Evolutionary conservation across 441 rosid genomes (phyloP).

Genomic region (Breynia disticha): DNA sequence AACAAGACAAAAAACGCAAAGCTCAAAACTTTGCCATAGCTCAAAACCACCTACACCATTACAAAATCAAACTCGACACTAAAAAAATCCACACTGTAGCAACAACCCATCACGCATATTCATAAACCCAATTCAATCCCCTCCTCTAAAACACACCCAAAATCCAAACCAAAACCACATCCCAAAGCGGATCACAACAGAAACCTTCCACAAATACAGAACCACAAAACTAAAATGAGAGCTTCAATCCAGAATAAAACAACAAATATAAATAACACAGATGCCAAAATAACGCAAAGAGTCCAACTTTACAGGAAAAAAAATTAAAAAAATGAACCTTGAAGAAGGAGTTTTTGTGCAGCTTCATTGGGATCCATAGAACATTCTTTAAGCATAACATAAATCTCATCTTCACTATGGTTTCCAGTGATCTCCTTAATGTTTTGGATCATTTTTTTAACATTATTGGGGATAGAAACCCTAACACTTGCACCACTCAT

Average conservation of each 20-base stretch:
- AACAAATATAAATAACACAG: conserved; percentile 11
- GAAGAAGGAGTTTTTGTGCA: conserved; percentile 54
- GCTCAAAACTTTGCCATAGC: too few species aligned
- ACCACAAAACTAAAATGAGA: conserved; percentile 16
- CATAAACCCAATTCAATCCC: conserved; percentile 18
- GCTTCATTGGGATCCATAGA: conserved; percentile 95
- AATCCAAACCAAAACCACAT: conserved; percentile 18
- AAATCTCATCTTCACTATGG: conserved; percentile 85
- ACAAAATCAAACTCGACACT: conserved; percentile 14
- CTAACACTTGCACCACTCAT: conserved; percentile 78
- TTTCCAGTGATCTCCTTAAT: conserved; percentile 73
- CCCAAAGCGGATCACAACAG: conserved; percentile 20
- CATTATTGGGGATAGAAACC: conserved; percentile 55
- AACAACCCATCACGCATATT: conserved; percentile 3
- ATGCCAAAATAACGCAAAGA: not conserved
- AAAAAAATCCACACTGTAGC: not conserved
- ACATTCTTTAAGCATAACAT: conserved; percentile 84
- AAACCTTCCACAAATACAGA: conserved; percentile 3
- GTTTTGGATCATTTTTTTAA: conserved; percentile 56
- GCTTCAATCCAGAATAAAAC: conserved; percentile 8
- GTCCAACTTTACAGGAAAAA: not conserved
- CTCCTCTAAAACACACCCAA: not conserved
- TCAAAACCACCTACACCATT: conserved; percentile 2
- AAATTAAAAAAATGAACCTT: conserved; percentile 31
- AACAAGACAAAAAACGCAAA: too few species aligned